Percentiles rank a stretch among this genome's conserved stretches.
phyloP scores from a whole-genome alignment of 208 protist species.

The Wallacemonas sp. region DNA sequence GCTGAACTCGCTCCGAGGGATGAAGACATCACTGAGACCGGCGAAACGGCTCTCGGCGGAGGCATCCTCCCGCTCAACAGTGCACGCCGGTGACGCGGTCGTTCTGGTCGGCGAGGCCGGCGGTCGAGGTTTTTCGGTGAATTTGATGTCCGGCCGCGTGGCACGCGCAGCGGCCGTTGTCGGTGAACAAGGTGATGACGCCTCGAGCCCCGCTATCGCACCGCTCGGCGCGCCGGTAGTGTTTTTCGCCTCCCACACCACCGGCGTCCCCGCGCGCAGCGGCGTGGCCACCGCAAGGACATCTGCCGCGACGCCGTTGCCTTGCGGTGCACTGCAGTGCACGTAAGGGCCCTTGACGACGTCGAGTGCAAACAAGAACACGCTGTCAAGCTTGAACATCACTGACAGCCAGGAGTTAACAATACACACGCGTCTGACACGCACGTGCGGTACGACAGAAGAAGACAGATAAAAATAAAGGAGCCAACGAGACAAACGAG shows the following conservation, averaged over 20 bases:
- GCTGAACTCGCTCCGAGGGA: conserved; percentile 79
- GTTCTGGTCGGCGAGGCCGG: background rate
- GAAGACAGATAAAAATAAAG: conserved; percentile 8
- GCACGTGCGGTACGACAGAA: background rate
- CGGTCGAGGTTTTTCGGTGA: too few species aligned
- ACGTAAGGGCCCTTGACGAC: conserved; percentile 83
- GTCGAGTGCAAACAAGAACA: conserved; percentile 79
- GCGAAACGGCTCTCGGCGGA: conserved; percentile 18
- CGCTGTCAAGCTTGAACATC: conserved; percentile 53
- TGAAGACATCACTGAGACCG: conserved; percentile 73
- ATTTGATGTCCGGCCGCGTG: too few species aligned
- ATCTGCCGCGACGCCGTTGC: conserved; percentile 11
- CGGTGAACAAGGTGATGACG: background rate
- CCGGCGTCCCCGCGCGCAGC: background rate
- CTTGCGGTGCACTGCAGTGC: conserved; percentile 60
- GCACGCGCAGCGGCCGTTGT: background rate
- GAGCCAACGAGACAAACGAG: too few species aligned
- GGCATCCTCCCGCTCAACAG: background rate
- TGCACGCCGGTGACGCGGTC: background rate
- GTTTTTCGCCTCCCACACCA: background rate
- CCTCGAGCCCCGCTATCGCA: background rate
- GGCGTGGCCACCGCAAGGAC: conserved; percentile 11
- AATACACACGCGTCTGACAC: background rate
- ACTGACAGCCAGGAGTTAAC: background rate
- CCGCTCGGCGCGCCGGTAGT: background rate